Percentiles rank a stretch among this genome's conserved stretches.
Evolutionary conservation across 805 yeast genomes (phyloP).

Genomic region (Nakazawaea siamensis): DNA sequence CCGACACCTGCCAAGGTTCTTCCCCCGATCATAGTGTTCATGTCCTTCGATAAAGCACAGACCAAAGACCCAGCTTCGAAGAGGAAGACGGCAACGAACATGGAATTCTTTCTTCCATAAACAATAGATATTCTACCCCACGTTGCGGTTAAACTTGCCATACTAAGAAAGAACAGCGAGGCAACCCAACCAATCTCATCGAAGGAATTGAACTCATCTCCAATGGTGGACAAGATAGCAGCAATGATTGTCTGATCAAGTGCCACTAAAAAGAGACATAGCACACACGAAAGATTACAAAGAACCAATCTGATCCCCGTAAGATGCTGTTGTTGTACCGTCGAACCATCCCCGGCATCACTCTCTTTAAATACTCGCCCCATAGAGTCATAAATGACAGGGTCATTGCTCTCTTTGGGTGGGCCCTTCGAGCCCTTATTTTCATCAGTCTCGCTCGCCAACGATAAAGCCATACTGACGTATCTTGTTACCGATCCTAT

Average conservation of each 20-base stretch:
- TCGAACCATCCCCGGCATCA: conserved; percentile 30
- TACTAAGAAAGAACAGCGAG: conserved; percentile 45
- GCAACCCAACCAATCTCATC: conserved; percentile 52
- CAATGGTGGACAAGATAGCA: conserved; percentile 41
- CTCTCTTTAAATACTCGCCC: conserved; percentile 16
- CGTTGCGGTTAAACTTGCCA: conserved; percentile 43
- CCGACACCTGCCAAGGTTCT: conserved; percentile 67
- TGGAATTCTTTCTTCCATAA: conserved; percentile 46
- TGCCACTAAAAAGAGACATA: conserved; percentile 25
- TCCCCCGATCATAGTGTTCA: conserved; percentile 62
- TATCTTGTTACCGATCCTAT: no score
- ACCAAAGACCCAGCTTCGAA: conserved; percentile 59
- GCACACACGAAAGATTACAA: conserved; percentile 8
- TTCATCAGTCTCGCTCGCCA: no score
- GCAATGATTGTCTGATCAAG: conserved; percentile 54
- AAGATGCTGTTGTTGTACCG: conserved; percentile 19
- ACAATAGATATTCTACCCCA: conserved; percentile 52
- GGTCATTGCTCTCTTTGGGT: no score
- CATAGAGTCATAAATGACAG: conserved; percentile 2
- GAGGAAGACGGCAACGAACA: conserved; percentile 38
- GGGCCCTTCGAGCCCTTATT: no score
- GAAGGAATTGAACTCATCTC: conserved; percentile 39
- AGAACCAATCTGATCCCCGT: conserved; percentile 15
- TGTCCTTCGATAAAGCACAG: conserved; percentile 43
- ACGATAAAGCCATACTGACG: no score